phyloP scores from a whole-genome alignment of 371 early-diverging fungal species.

The Nematocida displodere region DNA sequence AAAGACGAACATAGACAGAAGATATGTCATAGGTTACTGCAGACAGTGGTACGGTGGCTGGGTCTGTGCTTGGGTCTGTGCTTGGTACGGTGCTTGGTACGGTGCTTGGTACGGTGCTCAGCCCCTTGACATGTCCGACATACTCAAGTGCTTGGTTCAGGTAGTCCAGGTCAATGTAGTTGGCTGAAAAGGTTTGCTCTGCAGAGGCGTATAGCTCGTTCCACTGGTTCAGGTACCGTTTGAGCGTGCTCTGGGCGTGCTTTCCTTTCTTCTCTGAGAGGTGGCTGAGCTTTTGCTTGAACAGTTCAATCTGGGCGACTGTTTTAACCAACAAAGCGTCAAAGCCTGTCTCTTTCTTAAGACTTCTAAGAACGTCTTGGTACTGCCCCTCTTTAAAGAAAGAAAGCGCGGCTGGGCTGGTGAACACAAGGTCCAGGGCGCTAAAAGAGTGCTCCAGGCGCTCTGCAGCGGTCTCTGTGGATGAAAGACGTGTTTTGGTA shows the following conservation, averaged over 20 bases:
- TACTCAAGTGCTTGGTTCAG: neutral
- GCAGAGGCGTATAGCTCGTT: slow-evolving; percentile 8
- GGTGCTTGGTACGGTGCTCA: too few relatives aligned
- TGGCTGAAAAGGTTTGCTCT: neutral
- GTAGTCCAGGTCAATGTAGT: slow-evolving; percentile 12
- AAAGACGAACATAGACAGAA: neutral
- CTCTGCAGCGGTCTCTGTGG: neutral
- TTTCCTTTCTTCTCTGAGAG: neutral
- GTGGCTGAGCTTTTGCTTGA: neutral
- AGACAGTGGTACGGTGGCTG: slow-evolving; percentile 2
- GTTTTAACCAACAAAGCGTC: slow-evolving; percentile 1
- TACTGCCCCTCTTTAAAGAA: slow-evolving; percentile 20
- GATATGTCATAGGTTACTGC: slow-evolving; percentile 37
- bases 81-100: too few relatives aligned
- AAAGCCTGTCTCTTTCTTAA: slow-evolving; percentile 2
- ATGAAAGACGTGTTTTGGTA: neutral
- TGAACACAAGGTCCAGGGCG: neutral
- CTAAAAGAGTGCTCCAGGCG: neutral
- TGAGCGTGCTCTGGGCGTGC: neutral
- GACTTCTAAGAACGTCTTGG: neutral
- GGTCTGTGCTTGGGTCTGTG: too few relatives aligned
- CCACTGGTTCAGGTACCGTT: slow-evolving; percentile 26
- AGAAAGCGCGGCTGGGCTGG: neutral
- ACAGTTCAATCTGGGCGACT: slow-evolving; percentile 11
- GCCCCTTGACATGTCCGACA: too few relatives aligned